Conservation (phyloP, 129 eudicot genomes). For the Flaveria ramosissima region DNA sequence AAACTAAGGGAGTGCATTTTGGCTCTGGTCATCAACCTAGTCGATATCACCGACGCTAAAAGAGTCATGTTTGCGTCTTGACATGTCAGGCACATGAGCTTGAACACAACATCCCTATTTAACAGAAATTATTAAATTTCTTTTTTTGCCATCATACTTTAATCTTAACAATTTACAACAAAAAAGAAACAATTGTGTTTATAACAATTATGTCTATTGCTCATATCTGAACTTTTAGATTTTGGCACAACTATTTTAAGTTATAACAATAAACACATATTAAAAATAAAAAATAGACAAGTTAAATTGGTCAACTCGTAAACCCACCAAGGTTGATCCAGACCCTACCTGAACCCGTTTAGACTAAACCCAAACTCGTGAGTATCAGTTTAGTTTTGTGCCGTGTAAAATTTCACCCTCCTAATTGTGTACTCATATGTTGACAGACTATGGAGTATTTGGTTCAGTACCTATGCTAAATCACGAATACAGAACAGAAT, state of each 20-base stretch:
- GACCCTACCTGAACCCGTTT: no score
- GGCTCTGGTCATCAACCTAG: neutral
- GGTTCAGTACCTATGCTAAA: slow-evolving; percentile 50
- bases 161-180: neutral
- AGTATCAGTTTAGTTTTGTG: no score
- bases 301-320: neutral
- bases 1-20: slow-evolving; percentile 12
- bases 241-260: neutral
- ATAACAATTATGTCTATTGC: no score
- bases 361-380: no score
- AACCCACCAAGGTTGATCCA: neutral
- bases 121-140: no score
- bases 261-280: neutral
- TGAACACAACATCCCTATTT: neutral
- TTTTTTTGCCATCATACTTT: neutral
- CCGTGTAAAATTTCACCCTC: neutral
- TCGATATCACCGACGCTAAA: neutral
- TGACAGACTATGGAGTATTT: slow-evolving; percentile 81
- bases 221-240: neutral
- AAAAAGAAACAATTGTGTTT: neutral
- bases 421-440: slow-evolving; percentile 15
- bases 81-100: neutral
- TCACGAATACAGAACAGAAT: slow-evolving; percentile 16
- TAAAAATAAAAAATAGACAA: no score
- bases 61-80: neutral